Percentiles rank a stretch among this genome's conserved stretches.
phyloP scores from a whole-genome alignment of 768 basidiomycete species.

The Suillus clintonianus region DNA sequence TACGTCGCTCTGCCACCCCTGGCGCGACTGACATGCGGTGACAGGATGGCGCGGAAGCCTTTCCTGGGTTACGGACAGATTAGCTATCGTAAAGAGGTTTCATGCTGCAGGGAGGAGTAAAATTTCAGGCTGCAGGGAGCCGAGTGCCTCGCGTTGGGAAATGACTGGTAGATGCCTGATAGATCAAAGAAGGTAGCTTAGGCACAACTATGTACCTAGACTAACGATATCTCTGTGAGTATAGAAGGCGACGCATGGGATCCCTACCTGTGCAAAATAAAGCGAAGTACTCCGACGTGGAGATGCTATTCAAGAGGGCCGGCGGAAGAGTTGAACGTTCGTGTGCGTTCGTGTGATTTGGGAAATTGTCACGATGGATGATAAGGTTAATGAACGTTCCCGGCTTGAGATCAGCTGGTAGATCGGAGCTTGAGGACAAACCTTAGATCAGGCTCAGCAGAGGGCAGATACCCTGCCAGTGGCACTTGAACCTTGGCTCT shows the following conservation, averaged over 20 bases:
- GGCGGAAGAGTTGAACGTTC: not conserved
- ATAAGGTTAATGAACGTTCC: not conserved
- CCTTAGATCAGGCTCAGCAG: slow-evolving; percentile 29
- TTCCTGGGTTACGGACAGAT: slow-evolving; percentile 4
- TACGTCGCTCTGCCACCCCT: slow-evolving; percentile 24
- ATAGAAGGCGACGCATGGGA: slow-evolving; percentile 26
- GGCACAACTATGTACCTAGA: not conserved
- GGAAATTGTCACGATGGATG: not conserved
- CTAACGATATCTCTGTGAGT: slow-evolving; percentile 21
- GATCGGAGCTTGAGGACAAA: slow-evolving; percentile 35
- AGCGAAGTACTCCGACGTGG: slow-evolving; percentile 28
- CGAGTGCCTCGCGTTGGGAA: slow-evolving; percentile 4
- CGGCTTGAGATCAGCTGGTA: slow-evolving; percentile 19
- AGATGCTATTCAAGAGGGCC: slow-evolving; percentile 16
- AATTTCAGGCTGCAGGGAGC: slow-evolving; percentile 5
- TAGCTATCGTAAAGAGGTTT: slow-evolving; percentile 10
- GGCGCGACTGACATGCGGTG: slow-evolving; percentile 11
- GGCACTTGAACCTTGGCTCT: not conserved
- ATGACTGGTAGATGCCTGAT: not conserved
- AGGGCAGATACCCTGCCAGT: not conserved
- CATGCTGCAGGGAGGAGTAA: slow-evolving; percentile 14
- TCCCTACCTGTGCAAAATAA: slow-evolving; percentile 14
- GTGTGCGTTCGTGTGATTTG: slow-evolving; percentile 3
- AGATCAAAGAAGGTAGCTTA: not conserved
- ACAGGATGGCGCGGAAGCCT: slow-evolving; percentile 12